Percentiles rank a stretch among this genome's conserved stretches.
phyloP scores from a whole-genome alignment of 495 filamentous ascomycete genomes.

The Penicillium manginii region DNA sequence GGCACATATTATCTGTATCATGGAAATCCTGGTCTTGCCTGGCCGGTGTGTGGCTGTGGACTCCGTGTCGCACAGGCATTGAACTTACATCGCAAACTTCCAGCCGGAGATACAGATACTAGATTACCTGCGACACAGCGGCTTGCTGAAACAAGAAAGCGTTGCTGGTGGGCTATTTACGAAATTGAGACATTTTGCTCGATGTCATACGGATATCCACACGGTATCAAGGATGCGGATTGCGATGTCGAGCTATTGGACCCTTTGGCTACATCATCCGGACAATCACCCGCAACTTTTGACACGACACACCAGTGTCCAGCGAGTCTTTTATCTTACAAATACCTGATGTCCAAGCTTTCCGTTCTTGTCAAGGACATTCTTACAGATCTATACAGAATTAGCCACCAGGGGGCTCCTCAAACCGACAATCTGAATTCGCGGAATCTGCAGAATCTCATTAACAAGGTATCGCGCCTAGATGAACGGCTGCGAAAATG shows the following conservation, averaged over 20 bases:
- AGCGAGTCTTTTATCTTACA: constrained; percentile 31
- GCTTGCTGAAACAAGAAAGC: constrained; percentile 37
- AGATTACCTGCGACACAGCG: background rate
- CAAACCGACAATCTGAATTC: background rate
- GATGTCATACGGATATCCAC: constrained; percentile 42
- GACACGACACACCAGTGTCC: constrained; percentile 13
- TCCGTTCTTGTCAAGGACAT: constrained; percentile 28
- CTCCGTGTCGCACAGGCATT: constrained; percentile 41
- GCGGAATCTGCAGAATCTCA: constrained; percentile 4
- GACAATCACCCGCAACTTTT: constrained; percentile 16
- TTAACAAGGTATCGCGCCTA: constrained; percentile 15
- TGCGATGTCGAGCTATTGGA: constrained; percentile 40
- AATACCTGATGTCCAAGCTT: constrained; percentile 36
- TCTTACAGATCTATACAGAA: constrained; percentile 31
- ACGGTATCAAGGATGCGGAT: constrained; percentile 36
- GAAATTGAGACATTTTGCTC: constrained; percentile 45
- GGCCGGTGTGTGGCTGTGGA: constrained; percentile 43
- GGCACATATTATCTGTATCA: constrained; percentile 45
- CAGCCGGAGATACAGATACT: constrained; percentile 4
- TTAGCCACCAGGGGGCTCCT: constrained; percentile 2
- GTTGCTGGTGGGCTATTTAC: constrained; percentile 48
- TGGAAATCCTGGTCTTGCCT: constrained; percentile 37
- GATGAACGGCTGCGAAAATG: constrained; percentile 20
- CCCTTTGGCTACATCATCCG: constrained; percentile 18
- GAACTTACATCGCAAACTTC: constrained; percentile 33